Base-by-base conservation (phyloP, 106 monocot genomes). In the Dendrobium catenatum region DNA sequence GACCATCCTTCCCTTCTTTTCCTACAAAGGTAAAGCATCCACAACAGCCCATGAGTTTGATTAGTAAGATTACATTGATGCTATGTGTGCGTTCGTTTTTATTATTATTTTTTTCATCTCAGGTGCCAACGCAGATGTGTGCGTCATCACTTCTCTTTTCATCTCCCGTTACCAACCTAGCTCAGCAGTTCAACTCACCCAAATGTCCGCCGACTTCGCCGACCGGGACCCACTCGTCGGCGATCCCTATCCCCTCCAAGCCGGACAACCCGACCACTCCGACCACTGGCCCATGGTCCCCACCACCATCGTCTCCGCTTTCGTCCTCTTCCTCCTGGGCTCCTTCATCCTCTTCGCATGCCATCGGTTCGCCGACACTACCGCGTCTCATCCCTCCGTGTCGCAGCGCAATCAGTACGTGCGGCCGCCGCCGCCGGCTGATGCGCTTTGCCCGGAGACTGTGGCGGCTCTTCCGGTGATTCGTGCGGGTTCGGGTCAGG, bases 241-340 rank as follows among this genome's bases (percentile, higher is more conserved):
- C 20, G 20, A 58, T 3, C 46, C 46, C 46, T 9, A 4, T 6
- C 46, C 46, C 46, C 46, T 46, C 46, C 46, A 46, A 46, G 58
- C 58, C 58, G 20, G 2, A 20, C 18, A 19, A 17, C 17, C 68
- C 27, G 0, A 27, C 68, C 68, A n/a, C 4, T 7, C 48, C 55
- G 54, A 27, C 78, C 54, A 29, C 0, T 26, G 27, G 10, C n/a
- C 55, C 54, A 56, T 18, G 33, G 31, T 26, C 26, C 27, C 55
- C 29, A 29, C 55, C 54, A 4, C 55, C 31, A 8, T 78, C 56
- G 31, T 56, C 55, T 54, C 55, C 78, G 16, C 31, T 54, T 1
- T 55, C 55, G 51, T 27, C 78, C 31, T 78, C 51, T 56, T 78
- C 78, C 55, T 55, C 78, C 46, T 54, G 1, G 78, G 2, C 78